Conservation (phyloP, 495 filamentous ascomycete species). For the Amphirosellinia nigrospora region DNA sequence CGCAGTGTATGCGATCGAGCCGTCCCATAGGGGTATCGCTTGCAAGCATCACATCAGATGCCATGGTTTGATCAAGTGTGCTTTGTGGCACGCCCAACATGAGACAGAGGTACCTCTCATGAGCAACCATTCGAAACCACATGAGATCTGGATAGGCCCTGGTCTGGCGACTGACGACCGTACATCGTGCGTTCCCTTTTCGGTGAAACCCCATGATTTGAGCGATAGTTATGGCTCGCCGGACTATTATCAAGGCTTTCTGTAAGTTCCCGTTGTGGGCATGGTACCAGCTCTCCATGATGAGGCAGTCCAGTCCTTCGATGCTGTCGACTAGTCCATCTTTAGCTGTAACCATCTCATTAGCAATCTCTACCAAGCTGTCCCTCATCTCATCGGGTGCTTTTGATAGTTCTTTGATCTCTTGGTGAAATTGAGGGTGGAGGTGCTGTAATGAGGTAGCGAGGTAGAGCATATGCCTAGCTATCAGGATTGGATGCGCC, state of each 20-base stretch:
- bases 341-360: constrained; percentile 50
- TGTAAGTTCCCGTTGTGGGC: constrained; percentile 54
- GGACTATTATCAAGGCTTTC: constrained; percentile 48
- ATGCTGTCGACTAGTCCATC: constrained; percentile 52
- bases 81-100: constrained; percentile 42
- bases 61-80: constrained; percentile 32
- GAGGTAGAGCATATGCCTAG: constrained; percentile 50
- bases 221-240: constrained; percentile 50
- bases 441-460: constrained; percentile 48
- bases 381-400: constrained; percentile 38
- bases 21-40: constrained; percentile 34
- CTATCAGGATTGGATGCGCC: constrained; percentile 52
- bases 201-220: constrained; percentile 54
- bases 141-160: constrained; percentile 32
- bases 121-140: constrained; percentile 44
- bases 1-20: constrained; percentile 42
- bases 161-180: constrained; percentile 24
- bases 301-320: constrained; percentile 58
- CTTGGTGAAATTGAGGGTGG: constrained; percentile 29
- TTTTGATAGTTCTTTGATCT: constrained; percentile 27
- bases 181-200: constrained; percentile 27
- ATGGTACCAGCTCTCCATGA: constrained; percentile 55
- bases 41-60: constrained; percentile 23
- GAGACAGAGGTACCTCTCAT: constrained; percentile 39
- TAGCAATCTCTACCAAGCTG: constrained; percentile 45